Base-by-base conservation (phyloP, 352 stramenopile species). In the Globisporangium paroecandrum region DNA sequence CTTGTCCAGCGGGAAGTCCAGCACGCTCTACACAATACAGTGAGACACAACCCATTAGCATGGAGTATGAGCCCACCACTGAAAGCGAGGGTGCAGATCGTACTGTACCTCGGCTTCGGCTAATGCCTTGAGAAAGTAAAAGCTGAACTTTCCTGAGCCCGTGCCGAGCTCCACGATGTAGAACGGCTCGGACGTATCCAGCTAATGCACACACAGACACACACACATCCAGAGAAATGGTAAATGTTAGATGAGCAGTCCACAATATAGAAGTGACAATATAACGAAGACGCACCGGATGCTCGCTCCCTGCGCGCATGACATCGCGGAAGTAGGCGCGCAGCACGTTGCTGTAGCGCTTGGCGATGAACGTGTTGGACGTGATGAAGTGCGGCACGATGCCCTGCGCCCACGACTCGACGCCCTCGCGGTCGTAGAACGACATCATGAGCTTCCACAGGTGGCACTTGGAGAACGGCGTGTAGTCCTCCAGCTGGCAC, bases 361-460 rank as follows among this genome's bases (percentile, higher is more conserved):
- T 92, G 46, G 89, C 94, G 65, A 98, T 98, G 77, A 98, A 98
- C 10, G 87, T 89, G 70, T 98, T 98, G 70, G 89, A 98, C 32
- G 94, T 98, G 73, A 98, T 98, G 68, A 98, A 98, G 79, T 98
- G 94, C 29, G 95, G 95, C 49, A 98, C 95, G 57, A 98, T 98
- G 56, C 93, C 94, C 63, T 98, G 81, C 12, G 86, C 83, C 93
- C 93, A 98, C 12, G 85, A 95, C 68, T 95, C 82, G 60, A 91
- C 79, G 54, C 90, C 88, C 58, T 93, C 82, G 53, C 81, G 81
- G 57, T 93, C 85, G 77, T 96, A 97, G 69, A 98, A 98, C 13
- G 89, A 97, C 89, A 97, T 98, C 94, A 98, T 98, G 47, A 98
- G 87, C 65, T 96, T 95, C 94, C 94, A 98, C 10, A 98, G 74